Percentiles rank a stretch among this genome's conserved stretches.
phyloP scores from a whole-genome alignment of 2,329 filamentous ascomycete species.

The Atkinsonella texensis region DNA sequence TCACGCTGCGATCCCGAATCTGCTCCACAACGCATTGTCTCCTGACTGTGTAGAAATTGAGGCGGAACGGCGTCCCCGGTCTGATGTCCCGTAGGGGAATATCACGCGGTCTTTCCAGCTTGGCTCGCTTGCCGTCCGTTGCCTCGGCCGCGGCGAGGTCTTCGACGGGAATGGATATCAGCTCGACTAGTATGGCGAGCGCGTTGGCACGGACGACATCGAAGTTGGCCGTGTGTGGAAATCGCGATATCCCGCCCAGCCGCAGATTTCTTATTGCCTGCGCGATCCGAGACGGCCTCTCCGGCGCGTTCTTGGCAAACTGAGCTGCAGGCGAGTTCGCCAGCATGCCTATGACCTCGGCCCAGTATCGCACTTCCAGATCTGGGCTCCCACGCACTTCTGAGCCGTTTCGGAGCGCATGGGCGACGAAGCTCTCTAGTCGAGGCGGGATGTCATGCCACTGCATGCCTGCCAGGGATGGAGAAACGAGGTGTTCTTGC shows the following conservation, averaged over 20 bases:
- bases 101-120: slow-evolving; percentile 2
- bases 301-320: slow-evolving; percentile 1
- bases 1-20: neutral
- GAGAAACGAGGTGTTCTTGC: slow-evolving; percentile 3
- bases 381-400: neutral
- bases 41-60: slow-evolving; percentile 6
- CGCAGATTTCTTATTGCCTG: slow-evolving; percentile 6
- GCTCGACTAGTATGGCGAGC: slow-evolving; percentile 5
- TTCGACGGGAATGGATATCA: slow-evolving; percentile 7
- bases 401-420: neutral
- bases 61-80: slow-evolving; percentile 2
- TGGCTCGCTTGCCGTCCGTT: neutral
- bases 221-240: slow-evolving; percentile 8
- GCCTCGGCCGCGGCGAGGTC: slow-evolving; percentile 1
- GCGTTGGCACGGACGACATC: slow-evolving; percentile 8
- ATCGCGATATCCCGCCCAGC: slow-evolving; percentile 3
- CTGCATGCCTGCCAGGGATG: slow-evolving; percentile 3
- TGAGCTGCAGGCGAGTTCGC: slow-evolving; percentile 2
- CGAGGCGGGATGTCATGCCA: neutral
- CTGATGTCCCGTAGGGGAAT: neutral
- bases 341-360: slow-evolving; percentile 4
- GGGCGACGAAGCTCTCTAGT: slow-evolving; percentile 4
- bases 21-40: slow-evolving; percentile 3
- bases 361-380: slow-evolving; percentile 1
- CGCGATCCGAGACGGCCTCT: slow-evolving; percentile 3